Evolutionary conservation across 2,329 filamentous ascomycete species (phyloP).

Genomic region (Aspergillus tamarii): DNA sequence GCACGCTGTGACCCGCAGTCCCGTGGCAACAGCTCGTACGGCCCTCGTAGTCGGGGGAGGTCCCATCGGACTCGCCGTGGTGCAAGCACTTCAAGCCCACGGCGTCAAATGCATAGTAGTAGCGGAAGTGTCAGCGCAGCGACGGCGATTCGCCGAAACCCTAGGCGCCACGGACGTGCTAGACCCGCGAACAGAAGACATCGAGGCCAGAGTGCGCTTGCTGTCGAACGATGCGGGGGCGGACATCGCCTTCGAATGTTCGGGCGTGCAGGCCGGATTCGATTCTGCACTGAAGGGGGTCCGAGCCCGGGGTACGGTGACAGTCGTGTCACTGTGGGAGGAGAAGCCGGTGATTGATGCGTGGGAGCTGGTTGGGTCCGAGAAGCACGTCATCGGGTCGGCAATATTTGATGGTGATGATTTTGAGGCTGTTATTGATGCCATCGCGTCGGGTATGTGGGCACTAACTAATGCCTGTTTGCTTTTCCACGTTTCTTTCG

Average conservation of each 20-base stretch:
- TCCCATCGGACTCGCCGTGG: conserved; percentile 63
- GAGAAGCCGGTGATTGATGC: conserved; percentile 57
- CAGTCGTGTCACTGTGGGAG: conserved; percentile 68
- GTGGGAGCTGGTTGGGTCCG: conserved; percentile 56
- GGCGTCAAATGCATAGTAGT: conserved; percentile 60
- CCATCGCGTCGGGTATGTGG: conserved; percentile 39
- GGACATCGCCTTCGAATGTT: conserved; percentile 65
- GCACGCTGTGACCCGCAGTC: conserved; percentile 60
- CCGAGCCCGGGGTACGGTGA: conserved; percentile 57
- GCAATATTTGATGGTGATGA: conserved; percentile 57
- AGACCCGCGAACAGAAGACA: conserved; percentile 52
- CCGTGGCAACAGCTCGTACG: conserved; percentile 48
- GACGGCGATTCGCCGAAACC: conserved; percentile 56
- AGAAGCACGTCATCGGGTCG: conserved; percentile 55
- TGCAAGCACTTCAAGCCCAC: conserved; percentile 59
- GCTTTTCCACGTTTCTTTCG: neutral
- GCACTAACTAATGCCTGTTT: neutral
- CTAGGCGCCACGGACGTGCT: conserved; percentile 61
- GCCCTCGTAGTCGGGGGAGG: conserved; percentile 63
- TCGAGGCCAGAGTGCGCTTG: conserved; percentile 50
- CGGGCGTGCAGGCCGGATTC: conserved; percentile 59
- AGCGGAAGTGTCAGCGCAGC: conserved; percentile 56
- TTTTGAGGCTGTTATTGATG: conserved; percentile 62
- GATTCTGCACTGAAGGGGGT: conserved; percentile 54
- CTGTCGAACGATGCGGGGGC: conserved; percentile 54